phyloP scores from a whole-genome alignment of 495 filamentous ascomycete genomes.

The Neurospora terricola region DNA sequence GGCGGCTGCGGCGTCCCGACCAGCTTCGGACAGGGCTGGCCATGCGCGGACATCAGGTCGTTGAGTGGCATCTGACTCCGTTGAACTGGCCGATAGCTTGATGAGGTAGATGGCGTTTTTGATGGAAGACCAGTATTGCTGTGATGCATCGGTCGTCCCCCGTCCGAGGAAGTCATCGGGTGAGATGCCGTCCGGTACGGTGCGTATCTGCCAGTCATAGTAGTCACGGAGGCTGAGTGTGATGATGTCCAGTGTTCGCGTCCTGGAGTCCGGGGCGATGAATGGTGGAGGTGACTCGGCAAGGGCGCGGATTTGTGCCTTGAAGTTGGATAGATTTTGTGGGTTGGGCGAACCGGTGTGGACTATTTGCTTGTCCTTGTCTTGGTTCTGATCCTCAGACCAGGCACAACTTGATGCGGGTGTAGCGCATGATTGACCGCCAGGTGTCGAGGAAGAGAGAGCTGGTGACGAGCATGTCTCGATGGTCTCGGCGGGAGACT shows the following conservation, averaged over 20 bases:
- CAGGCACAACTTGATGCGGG: slow-evolving; percentile 7
- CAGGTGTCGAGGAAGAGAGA: slow-evolving; percentile 5
- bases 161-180: slow-evolving; percentile 20
- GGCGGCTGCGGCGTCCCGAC: slow-evolving; percentile 15
- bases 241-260: slow-evolving; percentile 16
- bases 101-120: slow-evolving; percentile 24
- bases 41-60: slow-evolving; percentile 15
- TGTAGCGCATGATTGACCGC: slow-evolving; percentile 5
- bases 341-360: slow-evolving; percentile 4
- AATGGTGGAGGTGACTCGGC: slow-evolving; percentile 12
- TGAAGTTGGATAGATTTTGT: slow-evolving; percentile 9
- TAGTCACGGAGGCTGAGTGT: slow-evolving; percentile 17
- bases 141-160: slow-evolving; percentile 12
- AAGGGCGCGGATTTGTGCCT: slow-evolving; percentile 13
- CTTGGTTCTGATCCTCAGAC: slow-evolving; percentile 5
- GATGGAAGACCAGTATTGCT: slow-evolving; percentile 19
- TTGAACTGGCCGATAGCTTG: slow-evolving; percentile 17
- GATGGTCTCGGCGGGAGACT: neutral
- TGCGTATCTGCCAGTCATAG: slow-evolving; percentile 22
- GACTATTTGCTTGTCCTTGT: neutral
- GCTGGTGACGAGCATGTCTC: neutral
- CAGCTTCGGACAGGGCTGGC: slow-evolving; percentile 18
- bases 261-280: slow-evolving; percentile 11
- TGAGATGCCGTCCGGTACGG: slow-evolving; percentile 17
- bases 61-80: slow-evolving; percentile 4